Percentiles rank a stretch among this genome's conserved stretches.
Conservation (phyloP, 108 stramenopile genomes). For the Nitzschia sp. region DNA sequence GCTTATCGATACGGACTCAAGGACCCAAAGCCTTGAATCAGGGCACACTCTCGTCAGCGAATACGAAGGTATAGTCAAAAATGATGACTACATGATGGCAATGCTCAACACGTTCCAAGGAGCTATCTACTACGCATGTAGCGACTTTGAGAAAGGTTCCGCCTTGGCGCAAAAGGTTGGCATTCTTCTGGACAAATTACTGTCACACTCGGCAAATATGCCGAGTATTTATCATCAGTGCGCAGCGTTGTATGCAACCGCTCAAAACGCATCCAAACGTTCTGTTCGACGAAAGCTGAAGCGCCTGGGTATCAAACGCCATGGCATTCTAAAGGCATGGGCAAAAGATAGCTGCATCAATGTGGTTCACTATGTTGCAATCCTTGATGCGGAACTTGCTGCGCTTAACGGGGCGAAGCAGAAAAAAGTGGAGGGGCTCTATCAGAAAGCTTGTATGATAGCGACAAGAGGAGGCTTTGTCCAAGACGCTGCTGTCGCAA, state of each 20-base stretch:
- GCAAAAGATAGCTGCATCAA: conserved; percentile 8
- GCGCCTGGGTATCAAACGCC: conserved; percentile 4
- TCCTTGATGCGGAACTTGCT: conserved; percentile 22
- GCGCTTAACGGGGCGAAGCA: conserved; percentile 1
- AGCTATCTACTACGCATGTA: not conserved
- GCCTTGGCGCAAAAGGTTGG: conserved; percentile 7
- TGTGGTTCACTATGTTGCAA: conserved; percentile 12
- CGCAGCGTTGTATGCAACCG: not conserved
- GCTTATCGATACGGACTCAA: not conserved
- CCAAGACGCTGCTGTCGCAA: conserved; percentile 26
- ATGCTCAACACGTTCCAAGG: not conserved
- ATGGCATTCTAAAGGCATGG: conserved; percentile 6
- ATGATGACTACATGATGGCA: not conserved
- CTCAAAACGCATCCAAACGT: not conserved
- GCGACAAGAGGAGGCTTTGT: conserved; percentile 17
- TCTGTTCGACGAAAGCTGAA: not conserved
- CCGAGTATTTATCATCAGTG: not conserved
- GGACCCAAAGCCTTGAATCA: not conserved
- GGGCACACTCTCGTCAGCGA: not conserved
- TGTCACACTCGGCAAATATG: conserved; percentile 2
- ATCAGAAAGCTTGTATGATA: conserved; percentile 6
- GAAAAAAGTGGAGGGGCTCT: not conserved
- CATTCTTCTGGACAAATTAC: not conserved
- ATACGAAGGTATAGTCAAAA: not conserved
- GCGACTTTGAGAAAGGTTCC: not conserved